phyloP scores from a whole-genome alignment of 2,329 filamentous ascomycete species.

The Coniochaeta pulveracea region DNA sequence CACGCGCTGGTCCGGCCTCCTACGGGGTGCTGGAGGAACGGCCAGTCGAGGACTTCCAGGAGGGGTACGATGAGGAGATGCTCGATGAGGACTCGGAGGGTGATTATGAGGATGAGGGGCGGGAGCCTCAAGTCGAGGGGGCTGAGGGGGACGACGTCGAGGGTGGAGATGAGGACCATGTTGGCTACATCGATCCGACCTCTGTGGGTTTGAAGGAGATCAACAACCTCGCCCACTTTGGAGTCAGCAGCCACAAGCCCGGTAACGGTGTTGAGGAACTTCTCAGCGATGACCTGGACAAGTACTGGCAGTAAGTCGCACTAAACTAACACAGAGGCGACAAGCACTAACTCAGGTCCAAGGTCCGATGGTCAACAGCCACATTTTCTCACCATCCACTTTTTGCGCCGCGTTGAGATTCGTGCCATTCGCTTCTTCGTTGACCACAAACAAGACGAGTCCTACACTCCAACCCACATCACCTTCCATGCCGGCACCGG shows the following conservation, averaged over 20 bases:
- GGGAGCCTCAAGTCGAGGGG: neutral
- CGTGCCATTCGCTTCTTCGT: conserved; percentile 72
- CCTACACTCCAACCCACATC: conserved; percentile 92
- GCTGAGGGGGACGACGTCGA: conserved; percentile 10
- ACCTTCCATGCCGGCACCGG: conserved; percentile 81
- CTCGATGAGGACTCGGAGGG: conserved; percentile 11
- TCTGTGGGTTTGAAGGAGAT: conserved; percentile 65
- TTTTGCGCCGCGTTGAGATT: conserved; percentile 72
- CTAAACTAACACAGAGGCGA: neutral
- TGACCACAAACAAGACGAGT: conserved; percentile 88
- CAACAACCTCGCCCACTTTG: conserved; percentile 73
- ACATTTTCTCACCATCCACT: conserved; percentile 69
- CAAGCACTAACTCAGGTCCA: neutral
- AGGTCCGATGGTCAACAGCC: conserved; percentile 78
- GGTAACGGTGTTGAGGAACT: conserved; percentile 70
- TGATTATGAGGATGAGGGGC: conserved; percentile 9
- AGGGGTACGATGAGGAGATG: conserved; percentile 8
- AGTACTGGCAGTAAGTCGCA: conserved; percentile 64
- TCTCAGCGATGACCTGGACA: conserved; percentile 57
- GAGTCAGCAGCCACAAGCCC: conserved; percentile 70
- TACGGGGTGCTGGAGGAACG: conserved; percentile 8
- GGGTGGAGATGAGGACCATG: conserved; percentile 11
- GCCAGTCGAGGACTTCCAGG: conserved; percentile 2
- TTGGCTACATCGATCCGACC: conserved; percentile 35
- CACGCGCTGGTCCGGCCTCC: conserved; percentile 1